phyloP scores from a whole-genome alignment of 1,139 yeast species.

The Tardiomyces digboiensis region DNA sequence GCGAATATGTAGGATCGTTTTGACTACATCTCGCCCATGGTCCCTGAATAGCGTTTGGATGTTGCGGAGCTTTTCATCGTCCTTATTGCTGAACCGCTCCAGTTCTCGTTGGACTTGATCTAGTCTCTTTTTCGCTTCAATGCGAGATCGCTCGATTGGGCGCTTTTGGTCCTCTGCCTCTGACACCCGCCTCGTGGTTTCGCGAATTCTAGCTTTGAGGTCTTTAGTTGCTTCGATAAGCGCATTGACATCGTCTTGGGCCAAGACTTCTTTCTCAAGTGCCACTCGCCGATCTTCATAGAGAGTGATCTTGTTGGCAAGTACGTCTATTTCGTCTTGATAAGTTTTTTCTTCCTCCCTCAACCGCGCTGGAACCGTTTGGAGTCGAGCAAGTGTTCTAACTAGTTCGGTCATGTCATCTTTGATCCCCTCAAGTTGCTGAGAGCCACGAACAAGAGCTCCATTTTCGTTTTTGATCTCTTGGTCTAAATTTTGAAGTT shows the following conservation, averaged over 20 bases:
- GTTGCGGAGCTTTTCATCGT: conserved; percentile 42
- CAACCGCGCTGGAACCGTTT: background rate
- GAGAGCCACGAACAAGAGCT: background rate
- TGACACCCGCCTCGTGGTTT: background rate
- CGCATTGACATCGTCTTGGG: no score
- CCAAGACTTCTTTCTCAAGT: background rate
- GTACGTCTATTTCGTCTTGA: background rate
- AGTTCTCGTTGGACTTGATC: conserved; percentile 8
- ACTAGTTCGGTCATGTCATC: background rate
- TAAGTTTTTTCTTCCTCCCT: conserved; percentile 3
- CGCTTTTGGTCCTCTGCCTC: background rate
- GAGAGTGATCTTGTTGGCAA: background rate
- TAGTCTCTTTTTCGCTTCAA: conserved; percentile 3
- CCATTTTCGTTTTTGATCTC: background rate
- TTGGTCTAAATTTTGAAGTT: background rate
- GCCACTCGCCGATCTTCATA: conserved; percentile 2
- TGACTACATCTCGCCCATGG: conserved; percentile 19
- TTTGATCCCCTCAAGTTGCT: conserved; percentile 1
- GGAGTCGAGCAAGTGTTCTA: conserved; percentile 5
- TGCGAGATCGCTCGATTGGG: background rate
- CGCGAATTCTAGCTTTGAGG: background rate
- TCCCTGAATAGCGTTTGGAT: conserved; percentile 36
- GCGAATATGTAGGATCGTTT: conserved; percentile 20
- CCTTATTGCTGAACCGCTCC: conserved; percentile 39
- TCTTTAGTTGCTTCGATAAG: background rate